Percentiles rank a stretch among this genome's conserved stretches.
phyloP scores from a whole-genome alignment of 1,284 basidiomycete species.

The Sporisorium reilianum region DNA sequence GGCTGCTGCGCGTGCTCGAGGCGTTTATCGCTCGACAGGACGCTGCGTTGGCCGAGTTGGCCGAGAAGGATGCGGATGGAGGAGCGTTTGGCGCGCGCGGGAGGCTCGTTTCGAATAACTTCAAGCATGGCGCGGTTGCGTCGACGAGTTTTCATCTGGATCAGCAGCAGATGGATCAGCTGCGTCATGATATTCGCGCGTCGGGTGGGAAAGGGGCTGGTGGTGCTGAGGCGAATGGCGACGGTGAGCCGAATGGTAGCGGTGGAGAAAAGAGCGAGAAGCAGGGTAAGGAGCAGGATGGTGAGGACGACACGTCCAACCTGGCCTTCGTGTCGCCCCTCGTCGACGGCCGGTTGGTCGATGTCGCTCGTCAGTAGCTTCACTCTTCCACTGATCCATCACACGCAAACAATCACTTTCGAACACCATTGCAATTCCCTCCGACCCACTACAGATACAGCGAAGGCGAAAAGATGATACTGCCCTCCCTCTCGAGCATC shows the following conservation, averaged over 20 bases:
- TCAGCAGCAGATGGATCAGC: constrained; percentile 29
- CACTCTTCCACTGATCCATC: background rate
- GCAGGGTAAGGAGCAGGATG: background rate
- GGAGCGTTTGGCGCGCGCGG: constrained; percentile 5
- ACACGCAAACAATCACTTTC: constrained; percentile 2
- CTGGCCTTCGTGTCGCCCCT: constrained; percentile 59
- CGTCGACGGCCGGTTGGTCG: constrained; percentile 56
- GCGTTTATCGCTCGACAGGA: constrained; percentile 14
- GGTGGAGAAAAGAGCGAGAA: background rate
- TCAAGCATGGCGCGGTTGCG: constrained; percentile 28
- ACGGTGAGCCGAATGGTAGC: background rate
- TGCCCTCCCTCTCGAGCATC: constrained; percentile 64
- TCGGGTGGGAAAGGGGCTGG: background rate
- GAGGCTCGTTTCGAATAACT: background rate
- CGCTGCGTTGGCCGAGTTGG: constrained; percentile 1
- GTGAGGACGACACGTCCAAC: constrained; percentile 35
- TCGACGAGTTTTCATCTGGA: constrained; percentile 27
- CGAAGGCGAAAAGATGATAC: constrained; percentile 67
- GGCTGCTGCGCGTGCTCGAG: constrained; percentile 16
- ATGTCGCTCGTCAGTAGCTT: constrained; percentile 36
- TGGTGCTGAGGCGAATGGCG: background rate
- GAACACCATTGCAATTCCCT: background rate
- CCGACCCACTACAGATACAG: constrained; percentile 26
- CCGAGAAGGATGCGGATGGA: background rate
- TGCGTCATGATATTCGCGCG: constrained; percentile 25